These are phyloP conservation scores for Trichoderma breve DNA, from an alignment of 2,329 filamentous ascomycete species.

Conservation along the genomic window DNA sequence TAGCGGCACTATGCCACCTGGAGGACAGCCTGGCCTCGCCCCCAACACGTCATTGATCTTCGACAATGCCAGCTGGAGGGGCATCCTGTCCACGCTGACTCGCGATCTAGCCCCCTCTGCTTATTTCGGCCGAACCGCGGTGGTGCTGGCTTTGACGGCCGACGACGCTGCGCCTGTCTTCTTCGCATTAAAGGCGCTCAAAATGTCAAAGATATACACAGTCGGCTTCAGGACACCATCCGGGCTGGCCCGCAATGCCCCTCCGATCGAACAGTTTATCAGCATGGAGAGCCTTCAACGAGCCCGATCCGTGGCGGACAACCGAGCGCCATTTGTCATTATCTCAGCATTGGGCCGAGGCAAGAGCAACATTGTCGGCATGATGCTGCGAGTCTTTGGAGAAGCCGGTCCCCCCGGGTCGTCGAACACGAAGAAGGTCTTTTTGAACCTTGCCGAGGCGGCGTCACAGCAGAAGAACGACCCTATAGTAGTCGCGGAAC, in stretches of 20 bases:
- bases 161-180: slow-evolving; percentile 76
- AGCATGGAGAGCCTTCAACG: slow-evolving; percentile 63
- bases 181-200: slow-evolving; percentile 73
- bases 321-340: slow-evolving; percentile 71
- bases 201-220: slow-evolving; percentile 76
- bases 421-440: slow-evolving; percentile 62
- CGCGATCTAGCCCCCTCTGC: slow-evolving; percentile 80
- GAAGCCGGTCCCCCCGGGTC: slow-evolving; percentile 32
- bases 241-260: slow-evolving; percentile 58
- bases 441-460: slow-evolving; percentile 71
- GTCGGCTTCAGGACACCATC: slow-evolving; percentile 71
- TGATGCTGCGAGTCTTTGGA: slow-evolving; percentile 72
- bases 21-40: slow-evolving; percentile 39
- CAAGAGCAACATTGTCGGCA: slow-evolving; percentile 75
- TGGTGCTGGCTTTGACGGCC: slow-evolving; percentile 70
- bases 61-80: slow-evolving; percentile 83
- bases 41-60: slow-evolving; percentile 62
- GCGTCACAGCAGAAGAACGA: slow-evolving; percentile 57
- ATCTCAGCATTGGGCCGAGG: slow-evolving; percentile 76
- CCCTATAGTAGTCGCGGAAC: slow-evolving; percentile 66
- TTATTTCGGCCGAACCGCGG: slow-evolving; percentile 71
- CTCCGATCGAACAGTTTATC: slow-evolving; percentile 77
- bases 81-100: slow-evolving; percentile 76
- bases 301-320: slow-evolving; percentile 48
- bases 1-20: slow-evolving; percentile 26